Conservation (phyloP, 805 yeast genomes). For the Naumovozyma dairenensis region DNA sequence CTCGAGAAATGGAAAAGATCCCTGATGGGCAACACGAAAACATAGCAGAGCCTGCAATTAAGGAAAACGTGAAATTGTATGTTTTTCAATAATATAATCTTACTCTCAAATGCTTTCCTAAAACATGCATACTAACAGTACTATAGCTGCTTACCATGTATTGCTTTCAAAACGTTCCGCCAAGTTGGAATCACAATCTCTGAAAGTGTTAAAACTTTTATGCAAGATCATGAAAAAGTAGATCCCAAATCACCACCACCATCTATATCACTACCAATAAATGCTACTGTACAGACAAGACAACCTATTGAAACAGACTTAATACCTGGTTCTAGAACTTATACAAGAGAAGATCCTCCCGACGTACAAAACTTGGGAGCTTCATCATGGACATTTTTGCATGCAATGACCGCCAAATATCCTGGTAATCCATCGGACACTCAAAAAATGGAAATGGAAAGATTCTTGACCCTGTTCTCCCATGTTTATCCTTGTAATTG, state of each 20-base stretch:
- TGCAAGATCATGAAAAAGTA: no score
- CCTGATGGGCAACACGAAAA: no score
- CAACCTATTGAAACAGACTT: no score
- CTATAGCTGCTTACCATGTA: constrained; percentile 74
- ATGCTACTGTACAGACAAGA: no score
- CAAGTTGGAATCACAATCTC: constrained; percentile 35
- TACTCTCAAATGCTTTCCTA: constrained; percentile 11
- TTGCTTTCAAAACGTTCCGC: constrained; percentile 67
- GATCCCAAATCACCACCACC: no score
- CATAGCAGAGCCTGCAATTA: constrained; percentile 45
- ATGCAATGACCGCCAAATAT: constrained; percentile 81
- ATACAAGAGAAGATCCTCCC: constrained; percentile 64
- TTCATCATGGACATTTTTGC: constrained; percentile 88
- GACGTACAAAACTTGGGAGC: constrained; percentile 76
- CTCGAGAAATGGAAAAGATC: no score
- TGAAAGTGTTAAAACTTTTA: constrained; percentile 3
- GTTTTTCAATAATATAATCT: constrained; percentile 26
- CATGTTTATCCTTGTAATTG: constrained; percentile 88
- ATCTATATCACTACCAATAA: no score
- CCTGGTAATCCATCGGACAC: constrained; percentile 56
- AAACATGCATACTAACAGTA: constrained; percentile 3
- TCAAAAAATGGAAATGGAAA: constrained; percentile 63
- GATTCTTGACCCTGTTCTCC: constrained; percentile 62
- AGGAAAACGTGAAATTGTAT: constrained; percentile 87
- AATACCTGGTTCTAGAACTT: constrained; percentile 22